Conservation (phyloP, 768 basidiomycete species). For the Kwoniella sp. region DNA sequence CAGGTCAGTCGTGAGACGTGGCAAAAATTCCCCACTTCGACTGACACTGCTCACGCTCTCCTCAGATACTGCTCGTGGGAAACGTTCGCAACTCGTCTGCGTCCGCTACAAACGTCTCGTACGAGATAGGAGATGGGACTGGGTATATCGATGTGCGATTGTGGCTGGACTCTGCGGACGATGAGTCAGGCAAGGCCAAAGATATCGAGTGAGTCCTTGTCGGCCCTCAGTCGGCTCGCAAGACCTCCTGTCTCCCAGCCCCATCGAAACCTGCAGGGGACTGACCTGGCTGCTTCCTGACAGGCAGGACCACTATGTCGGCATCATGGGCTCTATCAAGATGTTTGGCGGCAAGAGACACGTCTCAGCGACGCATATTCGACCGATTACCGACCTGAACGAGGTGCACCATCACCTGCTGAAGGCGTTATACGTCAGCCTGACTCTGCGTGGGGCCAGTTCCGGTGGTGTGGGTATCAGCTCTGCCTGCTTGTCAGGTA, state of each 20-base stretch:
- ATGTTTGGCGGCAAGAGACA: conserved; percentile 74
- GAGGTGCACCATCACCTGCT: conserved; percentile 79
- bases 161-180: conserved; percentile 73
- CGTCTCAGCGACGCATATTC: conserved; percentile 72
- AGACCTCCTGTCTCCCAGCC: too few relatives aligned
- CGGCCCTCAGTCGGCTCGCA: too few relatives aligned
- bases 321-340: conserved; percentile 76
- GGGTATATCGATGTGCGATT: conserved; percentile 51
- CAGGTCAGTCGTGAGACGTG: conserved; percentile 56
- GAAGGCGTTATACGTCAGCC: conserved; percentile 66
- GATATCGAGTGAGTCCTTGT: conserved; percentile 46
- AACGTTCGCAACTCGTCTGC: conserved; percentile 64
- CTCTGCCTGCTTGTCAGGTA: neutral
- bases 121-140: conserved; percentile 80
- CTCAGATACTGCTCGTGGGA: conserved; percentile 68
- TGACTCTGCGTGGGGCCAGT: conserved; percentile 60
- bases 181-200: conserved; percentile 51
- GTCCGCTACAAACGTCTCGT: conserved; percentile 75
- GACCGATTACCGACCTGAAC: conserved; percentile 63
- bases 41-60: neutral
- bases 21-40: neutral
- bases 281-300: neutral
- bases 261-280: too few relatives aligned
- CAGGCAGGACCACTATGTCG: conserved; percentile 74
- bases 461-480: conserved; percentile 50